Base-by-base conservation (phyloP, 768 basidiomycete species). In the Termitomyces heimii region DNA sequence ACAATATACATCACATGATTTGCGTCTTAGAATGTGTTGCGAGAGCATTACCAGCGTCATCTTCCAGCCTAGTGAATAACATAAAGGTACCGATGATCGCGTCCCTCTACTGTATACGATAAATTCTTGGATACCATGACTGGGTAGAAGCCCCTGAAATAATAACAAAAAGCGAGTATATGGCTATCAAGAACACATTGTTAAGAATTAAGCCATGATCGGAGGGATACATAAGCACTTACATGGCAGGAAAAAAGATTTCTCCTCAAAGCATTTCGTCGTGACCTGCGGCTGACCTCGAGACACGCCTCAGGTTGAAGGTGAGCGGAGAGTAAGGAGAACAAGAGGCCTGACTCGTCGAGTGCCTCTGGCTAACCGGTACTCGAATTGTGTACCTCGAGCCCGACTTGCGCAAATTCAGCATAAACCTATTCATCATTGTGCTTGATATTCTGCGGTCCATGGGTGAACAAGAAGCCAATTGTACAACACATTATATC, bases 391-490 rank as follows among this genome's bases (percentile, higher is more conserved):
- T 24, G 31, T 34, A 43, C 34, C 46, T 57, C 45, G 68, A 68
- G 49, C 46, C 56, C 35, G 67, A 68, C 49, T 70, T 60, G 16
- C 71, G 68, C 4, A 72, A 56, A 58, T 70, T 70, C 5, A 72
- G 62, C 61, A 70, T 67, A 55, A 70, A 67, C 20, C 69, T 62
- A 5, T 68, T 65, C 39, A 68, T 64, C 67, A 70, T 68, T 12
- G 63, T 65, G 3, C 69, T 70, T 54, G 71, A 69, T 20, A 68
- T 60, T 43, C 69, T 71, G 34, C 18, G n/a, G 7, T 3, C 18
- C 16, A 26, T 51, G 37, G 37, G 3, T 37, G 34, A 26, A 26
- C 26, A 24, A 35, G 24, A 9, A 20, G 9, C 18, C 16, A 12
- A 13, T 12, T 18, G 9, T 26, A 26, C 20, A n/a, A 51, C 26